phyloP scores from a whole-genome alignment of 202 grass and related monocot species.

The Saccharum hybrid region DNA sequence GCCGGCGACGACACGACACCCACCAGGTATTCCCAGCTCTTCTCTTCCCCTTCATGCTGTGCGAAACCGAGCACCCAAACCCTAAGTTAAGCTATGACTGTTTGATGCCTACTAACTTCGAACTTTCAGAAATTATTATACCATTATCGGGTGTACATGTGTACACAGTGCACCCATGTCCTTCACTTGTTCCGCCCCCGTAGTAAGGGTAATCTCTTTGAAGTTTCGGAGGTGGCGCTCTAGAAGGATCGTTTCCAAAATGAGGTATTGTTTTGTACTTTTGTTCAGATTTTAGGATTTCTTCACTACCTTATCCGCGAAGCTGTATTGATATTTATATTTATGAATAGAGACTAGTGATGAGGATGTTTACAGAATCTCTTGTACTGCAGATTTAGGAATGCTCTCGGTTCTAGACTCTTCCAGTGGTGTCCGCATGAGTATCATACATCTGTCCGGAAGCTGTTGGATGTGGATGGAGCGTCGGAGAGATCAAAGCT shows the following conservation, averaged over 20 bases:
- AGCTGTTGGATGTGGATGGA: constrained; percentile 58
- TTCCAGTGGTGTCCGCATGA: constrained; percentile 60
- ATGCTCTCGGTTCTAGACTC: constrained; percentile 56
- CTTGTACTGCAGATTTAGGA: constrained; percentile 59
- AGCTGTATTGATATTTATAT: not conserved
- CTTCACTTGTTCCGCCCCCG: not conserved
- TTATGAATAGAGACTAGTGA: not conserved
- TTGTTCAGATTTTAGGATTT: not conserved
- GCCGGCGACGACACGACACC: not conserved
- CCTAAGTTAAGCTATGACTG: not conserved
- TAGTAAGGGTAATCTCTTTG: constrained; percentile 50
- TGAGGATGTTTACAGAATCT: constrained; percentile 10
- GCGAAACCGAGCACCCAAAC: not conserved
- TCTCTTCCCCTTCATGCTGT: not conserved
- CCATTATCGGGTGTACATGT: not conserved
- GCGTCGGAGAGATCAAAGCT: constrained; percentile 60
- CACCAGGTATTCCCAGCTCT: not conserved
- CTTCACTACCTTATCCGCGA: not conserved
- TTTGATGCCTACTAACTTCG: not conserved
- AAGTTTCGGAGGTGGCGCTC: constrained; percentile 50
- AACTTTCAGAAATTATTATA: not conserved
- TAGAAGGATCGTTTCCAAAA: constrained; percentile 51
- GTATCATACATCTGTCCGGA: constrained; percentile 56
- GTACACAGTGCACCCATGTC: not conserved
- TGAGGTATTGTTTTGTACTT: constrained; percentile 50